Evolutionary conservation across 1,284 basidiomycete species (phyloP).

Genomic region (Boletus nobilissimus): DNA sequence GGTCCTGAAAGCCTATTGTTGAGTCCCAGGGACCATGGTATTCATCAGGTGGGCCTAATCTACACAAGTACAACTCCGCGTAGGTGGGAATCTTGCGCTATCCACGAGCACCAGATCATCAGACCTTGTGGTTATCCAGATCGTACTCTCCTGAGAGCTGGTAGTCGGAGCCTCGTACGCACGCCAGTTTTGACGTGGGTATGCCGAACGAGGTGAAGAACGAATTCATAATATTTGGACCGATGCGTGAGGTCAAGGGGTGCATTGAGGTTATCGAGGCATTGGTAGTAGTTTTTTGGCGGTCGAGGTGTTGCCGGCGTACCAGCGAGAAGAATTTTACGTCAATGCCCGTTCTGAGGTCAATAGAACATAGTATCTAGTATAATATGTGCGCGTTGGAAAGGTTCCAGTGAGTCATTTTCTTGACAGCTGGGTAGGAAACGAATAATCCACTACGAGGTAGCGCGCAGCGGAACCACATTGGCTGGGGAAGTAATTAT

Average conservation of each 20-base stretch:
- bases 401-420: no score
- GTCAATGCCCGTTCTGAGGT: conserved; percentile 89
- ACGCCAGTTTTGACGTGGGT: conserved; percentile 84
- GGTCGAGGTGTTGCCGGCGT: conserved; percentile 34
- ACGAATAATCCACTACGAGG: no score
- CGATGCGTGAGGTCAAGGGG: conserved; percentile 91
- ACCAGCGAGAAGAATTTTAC: conserved; percentile 94
- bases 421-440: no score
- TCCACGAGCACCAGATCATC: conserved; percentile 2
- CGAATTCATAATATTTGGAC: conserved; percentile 89
- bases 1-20: conserved; percentile 98
- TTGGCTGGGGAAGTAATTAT: no score
- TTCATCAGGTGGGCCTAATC: conserved; percentile 98
- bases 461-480: no score
- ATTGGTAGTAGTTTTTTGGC: conserved; percentile 72
- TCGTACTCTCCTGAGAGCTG: conserved; percentile 94
- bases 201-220: conserved; percentile 91
- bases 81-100: conserved; percentile 99
- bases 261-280: conserved; percentile 98
- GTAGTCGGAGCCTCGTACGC: conserved; percentile 92
- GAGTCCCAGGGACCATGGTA: conserved; percentile 96
- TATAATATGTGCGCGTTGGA: conserved; percentile 81
- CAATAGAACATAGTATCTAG: conserved; percentile 96
- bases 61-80: conserved; percentile 94
- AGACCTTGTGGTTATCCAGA: conserved; percentile 87